Base-by-base conservation (phyloP, 2,329 filamentous ascomycete genomes). In the Neobulgaria alba region DNA sequence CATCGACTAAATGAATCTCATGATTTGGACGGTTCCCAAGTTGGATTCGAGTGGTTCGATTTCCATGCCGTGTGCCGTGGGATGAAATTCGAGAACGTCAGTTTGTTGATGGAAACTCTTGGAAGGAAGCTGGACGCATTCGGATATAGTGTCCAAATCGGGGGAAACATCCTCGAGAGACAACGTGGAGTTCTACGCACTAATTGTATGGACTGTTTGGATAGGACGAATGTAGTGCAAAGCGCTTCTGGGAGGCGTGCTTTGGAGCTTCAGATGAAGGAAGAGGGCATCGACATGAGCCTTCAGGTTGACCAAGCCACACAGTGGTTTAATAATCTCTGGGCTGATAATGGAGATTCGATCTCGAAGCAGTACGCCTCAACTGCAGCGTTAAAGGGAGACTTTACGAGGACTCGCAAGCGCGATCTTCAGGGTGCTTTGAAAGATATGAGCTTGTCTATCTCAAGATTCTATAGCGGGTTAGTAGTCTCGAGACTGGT, bases 191-290 rank as follows among this genome's bases (percentile, higher is more conserved):
- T 94, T 5, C 61, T 96, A n/a, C 75, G 92, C 41, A 95, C 88
- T 2, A 98, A 98, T 57, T 98, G 92, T 62, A 96, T 98, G 92
- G 92, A 98, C 58, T 98, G 92, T 54, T 68, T 98, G 8, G 92
- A 98, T 60, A 78, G 92, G 16, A 98, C 92, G 2, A 96, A 96
- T 52, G 89, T 98, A 16, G 88, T 89, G 30, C 90, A 96, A 62
- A 94, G 86, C 57, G 92, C 88, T 0, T 89, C 89, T 58, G 92
- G 77, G 4, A 85, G 87, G 56, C 78, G 82, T 56, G 84, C 86
- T 50, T 70, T 98, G 2, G 87, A 95, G 50, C 60, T 72, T 21
- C 87, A 95, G 57, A 69, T 98, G 2, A 81, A 76, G 42, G 70
- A 75, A 15, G 79, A 93, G 47, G 85, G 83, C 0, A 81, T 88